Conservation (phyloP, 2,329 filamentous ascomycete genomes). For the Monosporascus ibericus region DNA sequence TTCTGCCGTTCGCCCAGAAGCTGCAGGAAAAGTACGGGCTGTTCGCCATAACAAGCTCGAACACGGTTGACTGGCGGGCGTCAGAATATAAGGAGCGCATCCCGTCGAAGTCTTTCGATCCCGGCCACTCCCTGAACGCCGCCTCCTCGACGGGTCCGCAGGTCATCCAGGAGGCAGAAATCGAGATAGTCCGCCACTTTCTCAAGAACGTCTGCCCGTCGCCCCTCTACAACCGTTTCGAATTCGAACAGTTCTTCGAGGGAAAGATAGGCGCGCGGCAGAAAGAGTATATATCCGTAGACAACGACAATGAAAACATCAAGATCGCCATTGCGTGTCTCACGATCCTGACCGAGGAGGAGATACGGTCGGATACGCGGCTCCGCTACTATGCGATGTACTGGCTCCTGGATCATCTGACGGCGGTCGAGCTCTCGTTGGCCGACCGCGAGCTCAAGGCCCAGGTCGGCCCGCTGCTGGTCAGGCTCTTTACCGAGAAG, state of each 20-base stretch:
- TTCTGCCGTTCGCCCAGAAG: slow-evolving; percentile 24
- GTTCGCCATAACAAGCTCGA: slow-evolving; percentile 21
- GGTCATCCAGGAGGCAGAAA: slow-evolving; percentile 23
- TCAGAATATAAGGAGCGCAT: slow-evolving; percentile 20
- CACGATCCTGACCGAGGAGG: slow-evolving; percentile 19
- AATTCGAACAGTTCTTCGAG: slow-evolving; percentile 28
- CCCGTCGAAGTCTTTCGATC: slow-evolving; percentile 12
- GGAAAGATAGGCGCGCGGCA: slow-evolving; percentile 20
- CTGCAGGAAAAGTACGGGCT: slow-evolving; percentile 24
- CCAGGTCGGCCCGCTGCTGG: slow-evolving; percentile 21
- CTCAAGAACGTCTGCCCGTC: slow-evolving; percentile 26
- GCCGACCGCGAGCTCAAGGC: slow-evolving; percentile 22
- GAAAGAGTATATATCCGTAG: slow-evolving; percentile 25
- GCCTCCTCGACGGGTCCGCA: slow-evolving; percentile 7
- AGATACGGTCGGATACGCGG: slow-evolving; percentile 9
- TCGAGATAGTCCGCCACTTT: slow-evolving; percentile 27
- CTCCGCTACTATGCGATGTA: slow-evolving; percentile 21
- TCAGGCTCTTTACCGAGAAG: slow-evolving; percentile 21
- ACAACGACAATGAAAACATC: slow-evolving; percentile 26
- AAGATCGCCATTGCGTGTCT: slow-evolving; percentile 22
- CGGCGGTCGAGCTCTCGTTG: slow-evolving; percentile 21
- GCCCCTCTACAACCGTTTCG: slow-evolving; percentile 26
- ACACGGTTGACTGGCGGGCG: slow-evolving; percentile 22
- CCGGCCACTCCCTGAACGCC: neutral
- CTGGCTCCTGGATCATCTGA: slow-evolving; percentile 21